Conservation (phyloP, 352 stramenopile genomes). For the Thalassiosira delicatula region DNA sequence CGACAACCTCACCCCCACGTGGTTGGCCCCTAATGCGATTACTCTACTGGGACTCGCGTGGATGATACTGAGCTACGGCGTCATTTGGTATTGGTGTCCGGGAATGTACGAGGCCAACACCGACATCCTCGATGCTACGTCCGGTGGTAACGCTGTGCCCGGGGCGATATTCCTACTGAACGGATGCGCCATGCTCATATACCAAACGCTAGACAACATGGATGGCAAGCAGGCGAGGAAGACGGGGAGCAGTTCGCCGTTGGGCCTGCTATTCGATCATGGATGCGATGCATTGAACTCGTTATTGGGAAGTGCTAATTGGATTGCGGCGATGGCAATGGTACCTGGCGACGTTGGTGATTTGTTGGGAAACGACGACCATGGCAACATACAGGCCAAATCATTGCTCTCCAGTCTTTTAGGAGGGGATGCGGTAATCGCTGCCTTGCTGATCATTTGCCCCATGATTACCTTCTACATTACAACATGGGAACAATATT, state of each 20-base stretch:
- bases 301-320: constrained; percentile 89
- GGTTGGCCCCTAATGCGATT: constrained; percentile 86
- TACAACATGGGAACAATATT: too few relatives aligned
- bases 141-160: constrained; percentile 45
- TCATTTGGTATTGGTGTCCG: constrained; percentile 67
- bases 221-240: constrained; percentile 98
- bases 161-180: constrained; percentile 84
- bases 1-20: constrained; percentile 72
- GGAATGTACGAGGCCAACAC: constrained; percentile 55
- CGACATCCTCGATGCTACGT: constrained; percentile 14
- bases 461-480: constrained; percentile 91
- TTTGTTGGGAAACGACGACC: constrained; percentile 55
- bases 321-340: constrained; percentile 73
- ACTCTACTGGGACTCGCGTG: constrained; percentile 81
- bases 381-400: constrained; percentile 33
- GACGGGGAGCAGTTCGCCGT: constrained; percentile 91
- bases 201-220: constrained; percentile 98
- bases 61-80: constrained; percentile 73
- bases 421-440: constrained; percentile 85
- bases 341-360: constrained; percentile 44
- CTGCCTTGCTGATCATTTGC: constrained; percentile 65
- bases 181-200: constrained; percentile 84
- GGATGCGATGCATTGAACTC: constrained; percentile 87
- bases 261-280: constrained; percentile 99
- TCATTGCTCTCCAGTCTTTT: constrained; percentile 34